Evolutionary conservation across 2,329 filamentous ascomycete genomes (phyloP).

Genomic region (Ophiostoma pallidulum): DNA sequence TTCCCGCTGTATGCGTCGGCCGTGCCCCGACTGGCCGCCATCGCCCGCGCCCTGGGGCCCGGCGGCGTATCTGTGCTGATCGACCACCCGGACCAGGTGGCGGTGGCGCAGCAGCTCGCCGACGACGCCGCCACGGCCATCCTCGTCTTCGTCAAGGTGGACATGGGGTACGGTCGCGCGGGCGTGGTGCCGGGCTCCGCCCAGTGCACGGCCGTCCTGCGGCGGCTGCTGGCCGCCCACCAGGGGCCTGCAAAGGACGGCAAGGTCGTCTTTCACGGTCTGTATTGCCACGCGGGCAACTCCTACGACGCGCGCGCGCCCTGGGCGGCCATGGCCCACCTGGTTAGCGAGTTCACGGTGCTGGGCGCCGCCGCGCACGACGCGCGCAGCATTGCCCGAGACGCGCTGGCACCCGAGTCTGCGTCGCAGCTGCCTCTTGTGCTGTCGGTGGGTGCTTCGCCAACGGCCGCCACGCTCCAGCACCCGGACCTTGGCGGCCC

Average conservation of each 20-base stretch:
- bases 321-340: slow-evolving; percentile 44
- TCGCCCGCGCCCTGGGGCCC: slow-evolving; percentile 48
- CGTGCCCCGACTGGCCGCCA: slow-evolving; percentile 46
- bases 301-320: slow-evolving; percentile 54
- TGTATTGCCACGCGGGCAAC: slow-evolving; percentile 67
- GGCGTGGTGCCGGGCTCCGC: slow-evolving; percentile 48
- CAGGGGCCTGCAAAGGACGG: slow-evolving; percentile 29
- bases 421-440: slow-evolving; percentile 27
- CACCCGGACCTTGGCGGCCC: slow-evolving; percentile 31
- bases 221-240: slow-evolving; percentile 29
- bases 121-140: slow-evolving; percentile 26
- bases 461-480: slow-evolving; percentile 59
- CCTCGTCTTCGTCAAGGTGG: slow-evolving; percentile 62
- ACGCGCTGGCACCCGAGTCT: neutral
- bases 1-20: slow-evolving; percentile 57
- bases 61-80: slow-evolving; percentile 55
- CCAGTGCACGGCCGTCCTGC: slow-evolving; percentile 37
- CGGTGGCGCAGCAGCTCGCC: slow-evolving; percentile 23
- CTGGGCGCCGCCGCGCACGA: slow-evolving; percentile 35
- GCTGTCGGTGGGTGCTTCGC: slow-evolving; percentile 67
- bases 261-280: slow-evolving; percentile 42
- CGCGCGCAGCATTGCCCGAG: neutral
- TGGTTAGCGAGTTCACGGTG: slow-evolving; percentile 51
- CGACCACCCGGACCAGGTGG: slow-evolving; percentile 56
- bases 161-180: slow-evolving; percentile 63